phyloP scores from a whole-genome alignment of 768 basidiomycete genomes.

The Saitozyma sp. region DNA sequence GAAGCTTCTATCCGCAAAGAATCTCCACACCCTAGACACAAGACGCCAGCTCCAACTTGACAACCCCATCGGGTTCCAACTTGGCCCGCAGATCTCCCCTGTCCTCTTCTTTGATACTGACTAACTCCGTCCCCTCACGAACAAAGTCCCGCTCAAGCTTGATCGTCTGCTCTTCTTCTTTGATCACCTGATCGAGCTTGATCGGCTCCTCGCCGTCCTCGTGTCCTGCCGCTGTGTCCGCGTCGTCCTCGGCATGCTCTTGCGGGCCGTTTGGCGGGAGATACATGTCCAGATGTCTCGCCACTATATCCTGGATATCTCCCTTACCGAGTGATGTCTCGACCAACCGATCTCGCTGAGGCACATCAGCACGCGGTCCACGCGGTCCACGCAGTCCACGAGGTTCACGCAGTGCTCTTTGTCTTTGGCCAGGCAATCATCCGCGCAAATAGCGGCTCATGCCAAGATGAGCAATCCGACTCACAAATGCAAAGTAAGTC shows the following conservation, averaged over 20 bases:
- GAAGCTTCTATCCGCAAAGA: too few relatives aligned
- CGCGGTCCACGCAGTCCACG: not conserved
- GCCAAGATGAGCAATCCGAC: slow-evolving; percentile 9
- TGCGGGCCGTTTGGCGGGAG: slow-evolving; percentile 13
- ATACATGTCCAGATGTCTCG: slow-evolving; percentile 41
- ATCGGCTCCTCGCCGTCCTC: not conserved
- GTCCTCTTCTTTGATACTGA: slow-evolving; percentile 1
- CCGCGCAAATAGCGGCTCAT: not conserved
- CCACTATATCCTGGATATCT: slow-evolving; percentile 28
- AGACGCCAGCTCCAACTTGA: too few relatives aligned
- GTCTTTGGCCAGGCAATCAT: not conserved
- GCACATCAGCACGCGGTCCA: not conserved
- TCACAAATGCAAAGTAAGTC: slow-evolving; percentile 45
- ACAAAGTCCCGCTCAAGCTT: slow-evolving; percentile 11
- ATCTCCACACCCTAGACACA: too few relatives aligned
- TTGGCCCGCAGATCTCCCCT: too few relatives aligned
- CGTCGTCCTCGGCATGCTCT: not conserved
- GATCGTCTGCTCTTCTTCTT: slow-evolving; percentile 14
- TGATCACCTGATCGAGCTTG: not conserved
- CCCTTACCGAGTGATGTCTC: slow-evolving; percentile 20
- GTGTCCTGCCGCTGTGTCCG: not conserved
- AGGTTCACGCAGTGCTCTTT: not conserved
- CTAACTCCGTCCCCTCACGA: slow-evolving; percentile 5
- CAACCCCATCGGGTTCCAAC: too few relatives aligned
- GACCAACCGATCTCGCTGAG: slow-evolving; percentile 30